These are phyloP conservation scores for Galeopsis tetrahit DNA, from an alignment of 257 asterid species.

Conservation along the genomic window DNA sequence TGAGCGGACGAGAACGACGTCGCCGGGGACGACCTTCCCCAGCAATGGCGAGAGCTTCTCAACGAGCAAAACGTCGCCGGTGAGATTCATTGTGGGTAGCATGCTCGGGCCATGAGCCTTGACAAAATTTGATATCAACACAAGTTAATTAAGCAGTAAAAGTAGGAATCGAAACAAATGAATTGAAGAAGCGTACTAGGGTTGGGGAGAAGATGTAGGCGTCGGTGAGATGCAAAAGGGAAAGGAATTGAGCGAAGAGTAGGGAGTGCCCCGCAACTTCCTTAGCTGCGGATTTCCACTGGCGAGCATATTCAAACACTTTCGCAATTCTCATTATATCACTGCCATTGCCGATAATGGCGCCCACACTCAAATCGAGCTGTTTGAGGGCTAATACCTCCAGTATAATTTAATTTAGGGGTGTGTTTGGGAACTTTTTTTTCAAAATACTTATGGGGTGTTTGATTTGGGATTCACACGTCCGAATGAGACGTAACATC, in stretches of 20 bases:
- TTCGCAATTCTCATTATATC: constrained; percentile 39
- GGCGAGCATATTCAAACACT: constrained; percentile 43
- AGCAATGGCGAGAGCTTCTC: constrained; percentile 77
- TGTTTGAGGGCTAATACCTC: too few species aligned
- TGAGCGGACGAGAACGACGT: constrained; percentile 76
- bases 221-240: constrained; percentile 72
- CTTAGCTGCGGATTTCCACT: constrained; percentile 58
- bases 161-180: background rate
- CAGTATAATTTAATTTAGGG: too few species aligned
- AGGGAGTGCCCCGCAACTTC: constrained; percentile 60
- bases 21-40: constrained; percentile 75
- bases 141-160: background rate
- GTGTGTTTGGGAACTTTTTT: too few species aligned
- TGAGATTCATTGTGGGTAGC: constrained; percentile 88
- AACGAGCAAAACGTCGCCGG: constrained; percentile 84
- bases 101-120: constrained; percentile 96
- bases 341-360: constrained; percentile 20
- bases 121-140: constrained; percentile 10
- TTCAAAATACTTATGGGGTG: too few species aligned
- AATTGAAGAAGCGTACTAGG: constrained; percentile 46
- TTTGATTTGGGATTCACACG: too few species aligned
- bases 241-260: constrained; percentile 64
- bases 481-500: too few species aligned
- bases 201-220: constrained; percentile 72
- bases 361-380: too few species aligned